Conservation (phyloP, 2,329 filamentous ascomycete genomes). For the Thermothelomyces thermophilus region DNA sequence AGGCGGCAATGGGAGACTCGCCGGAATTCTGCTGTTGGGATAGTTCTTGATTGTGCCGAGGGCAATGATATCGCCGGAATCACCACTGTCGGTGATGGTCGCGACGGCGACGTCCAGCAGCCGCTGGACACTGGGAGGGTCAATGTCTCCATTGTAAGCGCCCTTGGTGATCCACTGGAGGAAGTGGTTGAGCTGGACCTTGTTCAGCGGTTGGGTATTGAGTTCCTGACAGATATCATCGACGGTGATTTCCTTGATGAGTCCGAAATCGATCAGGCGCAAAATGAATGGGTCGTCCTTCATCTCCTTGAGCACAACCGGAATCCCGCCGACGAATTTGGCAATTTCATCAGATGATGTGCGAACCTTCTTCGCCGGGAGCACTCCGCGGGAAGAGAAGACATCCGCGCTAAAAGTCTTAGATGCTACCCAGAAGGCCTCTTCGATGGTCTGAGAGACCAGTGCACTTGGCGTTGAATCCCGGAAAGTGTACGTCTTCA, state of each 20-base stretch:
- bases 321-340: constrained; percentile 80
- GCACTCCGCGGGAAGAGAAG: constrained; percentile 78
- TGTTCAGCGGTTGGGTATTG: constrained; percentile 71
- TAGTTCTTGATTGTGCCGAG: constrained; percentile 70
- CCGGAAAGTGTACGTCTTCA: constrained; percentile 80
- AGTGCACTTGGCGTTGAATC: constrained; percentile 84
- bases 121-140: constrained; percentile 57
- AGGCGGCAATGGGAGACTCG: constrained; percentile 72
- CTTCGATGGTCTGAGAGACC: constrained; percentile 82
- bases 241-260: constrained; percentile 82
- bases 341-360: constrained; percentile 59
- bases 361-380: constrained; percentile 77
- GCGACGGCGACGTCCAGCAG: constrained; percentile 78
- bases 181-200: constrained; percentile 73
- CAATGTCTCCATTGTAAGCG: constrained; percentile 64
- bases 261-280: constrained; percentile 74
- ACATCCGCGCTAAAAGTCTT: constrained; percentile 77
- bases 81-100: constrained; percentile 52
- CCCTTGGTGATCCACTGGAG: constrained; percentile 76
- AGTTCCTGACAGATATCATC: constrained; percentile 80
- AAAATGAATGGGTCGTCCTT: constrained; percentile 68
- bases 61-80: constrained; percentile 65
- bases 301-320: constrained; percentile 73
- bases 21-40: constrained; percentile 69
- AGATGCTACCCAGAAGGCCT: constrained; percentile 93